phyloP scores from a whole-genome alignment of 2,329 filamentous ascomycete genomes.

The Aspergillus sp. region DNA sequence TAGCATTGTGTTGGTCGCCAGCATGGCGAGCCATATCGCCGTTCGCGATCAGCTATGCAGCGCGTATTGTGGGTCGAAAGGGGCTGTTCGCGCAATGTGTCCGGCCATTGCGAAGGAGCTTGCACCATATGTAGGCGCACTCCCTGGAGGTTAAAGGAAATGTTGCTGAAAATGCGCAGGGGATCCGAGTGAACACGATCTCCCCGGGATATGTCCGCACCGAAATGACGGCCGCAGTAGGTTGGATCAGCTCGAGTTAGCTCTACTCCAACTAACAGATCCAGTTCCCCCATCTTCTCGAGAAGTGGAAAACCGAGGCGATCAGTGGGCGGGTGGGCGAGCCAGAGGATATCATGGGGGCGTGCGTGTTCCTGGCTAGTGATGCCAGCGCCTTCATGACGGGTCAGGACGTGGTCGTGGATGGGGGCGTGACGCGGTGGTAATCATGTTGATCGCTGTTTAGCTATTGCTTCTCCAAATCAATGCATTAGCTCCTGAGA shows the following conservation, averaged over 20 bases:
- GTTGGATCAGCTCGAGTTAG: constrained; percentile 3
- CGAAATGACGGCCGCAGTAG: constrained; percentile 34
- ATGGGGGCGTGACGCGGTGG: constrained; percentile 45
- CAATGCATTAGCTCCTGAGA: not conserved
- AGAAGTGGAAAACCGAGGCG: constrained; percentile 50
- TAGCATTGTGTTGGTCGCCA: constrained; percentile 55
- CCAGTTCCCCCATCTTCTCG: constrained; percentile 48
- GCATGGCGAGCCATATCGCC: constrained; percentile 54
- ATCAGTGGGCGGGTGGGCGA: constrained; percentile 50
- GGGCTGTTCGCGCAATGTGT: constrained; percentile 48
- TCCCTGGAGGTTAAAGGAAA: no score
- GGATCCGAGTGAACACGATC: constrained; percentile 44
- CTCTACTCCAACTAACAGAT: constrained; percentile 1
- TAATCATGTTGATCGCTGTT: constrained; percentile 13
- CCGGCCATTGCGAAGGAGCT: constrained; percentile 49
- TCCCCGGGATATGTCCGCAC: constrained; percentile 41
- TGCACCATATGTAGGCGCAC: constrained; percentile 30
- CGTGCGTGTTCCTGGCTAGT: constrained; percentile 49
- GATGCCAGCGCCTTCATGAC: constrained; percentile 49
- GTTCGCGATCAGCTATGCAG: constrained; percentile 50
- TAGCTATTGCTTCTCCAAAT: constrained; percentile 5
- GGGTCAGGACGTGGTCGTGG: constrained; percentile 47
- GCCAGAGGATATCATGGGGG: constrained; percentile 52
- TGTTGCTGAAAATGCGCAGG: constrained; percentile 17
- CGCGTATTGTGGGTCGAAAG: constrained; percentile 50